Conservation (phyloP, 2,329 filamentous ascomycete species). For the Furcasterigmium furcatum region DNA sequence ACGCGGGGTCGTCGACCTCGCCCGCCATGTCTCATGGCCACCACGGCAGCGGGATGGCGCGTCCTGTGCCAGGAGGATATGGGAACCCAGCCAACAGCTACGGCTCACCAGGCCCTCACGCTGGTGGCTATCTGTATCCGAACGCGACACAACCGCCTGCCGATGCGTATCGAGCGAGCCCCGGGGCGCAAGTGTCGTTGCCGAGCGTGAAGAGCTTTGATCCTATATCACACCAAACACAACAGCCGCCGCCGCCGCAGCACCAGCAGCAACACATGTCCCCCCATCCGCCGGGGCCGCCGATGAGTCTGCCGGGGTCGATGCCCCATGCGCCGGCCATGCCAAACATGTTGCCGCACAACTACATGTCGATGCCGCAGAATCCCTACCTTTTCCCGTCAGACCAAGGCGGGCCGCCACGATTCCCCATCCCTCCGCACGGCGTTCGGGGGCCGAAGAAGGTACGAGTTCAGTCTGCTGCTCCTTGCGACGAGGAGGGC, state of each 20-base stretch:
- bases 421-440: conserved; percentile 43
- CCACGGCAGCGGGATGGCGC: conserved; percentile 10
- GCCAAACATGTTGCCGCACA: not conserved
- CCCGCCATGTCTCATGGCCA: conserved; percentile 16
- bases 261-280: conserved; percentile 13
- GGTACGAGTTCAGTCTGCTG: no score
- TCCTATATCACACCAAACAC: conserved; percentile 17
- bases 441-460: conserved; percentile 53
- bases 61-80: conserved; percentile 13
- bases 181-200: conserved; percentile 29
- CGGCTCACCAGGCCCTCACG: conserved; percentile 2
- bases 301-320: conserved; percentile 29
- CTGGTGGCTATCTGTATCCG: not conserved
- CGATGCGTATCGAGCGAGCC: conserved; percentile 31
- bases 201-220: conserved; percentile 42
- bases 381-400: conserved; percentile 28
- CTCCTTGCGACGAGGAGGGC: no score
- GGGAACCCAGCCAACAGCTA: conserved; percentile 9
- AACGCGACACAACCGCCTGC: conserved; percentile 15
- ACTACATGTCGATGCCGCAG: conserved; percentile 26
- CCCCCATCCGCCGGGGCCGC: conserved; percentile 23
- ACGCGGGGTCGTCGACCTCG: conserved; percentile 13
- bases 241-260: conserved; percentile 17
- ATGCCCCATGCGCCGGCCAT: conserved; percentile 35
- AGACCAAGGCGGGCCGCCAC: conserved; percentile 28